These are phyloP conservation scores for Fusarium musae DNA, from an alignment of 2,329 filamentous ascomycete species.

Conservation along the genomic window DNA sequence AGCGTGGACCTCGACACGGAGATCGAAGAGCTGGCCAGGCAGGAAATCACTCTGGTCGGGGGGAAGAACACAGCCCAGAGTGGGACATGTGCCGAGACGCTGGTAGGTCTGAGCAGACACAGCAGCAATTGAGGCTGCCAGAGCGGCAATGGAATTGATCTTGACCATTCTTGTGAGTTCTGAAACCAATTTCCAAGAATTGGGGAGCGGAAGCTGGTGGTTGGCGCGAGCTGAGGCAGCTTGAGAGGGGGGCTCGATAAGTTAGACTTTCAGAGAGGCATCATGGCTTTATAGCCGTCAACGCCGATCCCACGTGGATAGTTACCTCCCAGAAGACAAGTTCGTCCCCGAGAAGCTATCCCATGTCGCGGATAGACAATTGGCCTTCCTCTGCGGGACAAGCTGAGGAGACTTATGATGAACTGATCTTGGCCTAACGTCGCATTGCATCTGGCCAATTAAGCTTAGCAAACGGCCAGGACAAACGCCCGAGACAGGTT, in stretches of 20 bases:
- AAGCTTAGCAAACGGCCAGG: conserved; percentile 20
- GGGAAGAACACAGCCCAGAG: conserved; percentile 68
- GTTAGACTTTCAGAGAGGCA: conserved; percentile 17
- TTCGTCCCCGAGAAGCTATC: conserved; percentile 17
- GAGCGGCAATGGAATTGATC: conserved; percentile 49
- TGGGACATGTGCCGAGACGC: conserved; percentile 68
- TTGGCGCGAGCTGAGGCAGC: conserved; percentile 29
- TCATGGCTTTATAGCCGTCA: conserved; percentile 38
- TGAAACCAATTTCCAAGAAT: conserved; percentile 3
- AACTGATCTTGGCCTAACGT: conserved; percentile 31
- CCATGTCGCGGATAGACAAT: conserved; percentile 24
- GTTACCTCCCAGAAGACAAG: conserved; percentile 28
- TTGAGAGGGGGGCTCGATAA: conserved; percentile 20
- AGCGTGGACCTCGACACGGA: conserved; percentile 84
- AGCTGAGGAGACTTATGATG: conserved; percentile 28
- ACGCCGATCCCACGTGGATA: conserved; percentile 35
- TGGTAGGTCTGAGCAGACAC: conserved; percentile 68
- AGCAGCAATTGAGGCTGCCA: conserved; percentile 51
- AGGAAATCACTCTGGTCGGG: conserved; percentile 81
- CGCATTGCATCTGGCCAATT: conserved; percentile 30
- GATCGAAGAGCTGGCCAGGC: conserved; percentile 84
- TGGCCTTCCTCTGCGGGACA: conserved; percentile 42
- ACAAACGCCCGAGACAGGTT: conserved; percentile 22
- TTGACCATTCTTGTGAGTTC: conserved; percentile 48
- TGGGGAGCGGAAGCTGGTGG: conserved; percentile 2